Conservation (phyloP, 1,284 basidiomycete species). For the Cutaneotrichosporon sp. region DNA sequence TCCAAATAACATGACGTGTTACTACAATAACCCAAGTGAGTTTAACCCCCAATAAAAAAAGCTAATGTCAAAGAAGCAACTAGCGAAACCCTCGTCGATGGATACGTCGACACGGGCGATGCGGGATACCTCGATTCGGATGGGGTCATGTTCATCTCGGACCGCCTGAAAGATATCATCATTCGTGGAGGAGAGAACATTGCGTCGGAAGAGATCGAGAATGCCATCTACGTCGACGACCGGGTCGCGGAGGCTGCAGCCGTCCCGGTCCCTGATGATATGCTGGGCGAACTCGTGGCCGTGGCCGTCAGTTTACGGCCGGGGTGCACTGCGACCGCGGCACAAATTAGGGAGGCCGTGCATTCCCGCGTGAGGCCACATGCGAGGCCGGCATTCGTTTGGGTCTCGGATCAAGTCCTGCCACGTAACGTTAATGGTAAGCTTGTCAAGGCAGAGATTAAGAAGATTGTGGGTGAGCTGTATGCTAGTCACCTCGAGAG, state of each 20-base stretch:
- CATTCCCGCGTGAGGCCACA: constrained; percentile 16
- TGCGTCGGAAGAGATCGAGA: constrained; percentile 45
- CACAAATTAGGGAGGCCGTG: constrained; percentile 9
- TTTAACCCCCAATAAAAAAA: background rate
- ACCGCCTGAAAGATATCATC: constrained; percentile 45
- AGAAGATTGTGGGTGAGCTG: constrained; percentile 18
- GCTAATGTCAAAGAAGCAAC: constrained; percentile 33
- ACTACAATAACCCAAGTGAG: constrained; percentile 33
- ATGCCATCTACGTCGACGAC: constrained; percentile 38
- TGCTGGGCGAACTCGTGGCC: constrained; percentile 45
- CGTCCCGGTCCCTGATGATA: constrained; percentile 37
- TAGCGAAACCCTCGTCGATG: constrained; percentile 30
- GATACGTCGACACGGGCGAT: constrained; percentile 49
- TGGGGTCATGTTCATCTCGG: constrained; percentile 43
- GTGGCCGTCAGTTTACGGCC: constrained; percentile 35
- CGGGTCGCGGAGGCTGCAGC: constrained; percentile 41
- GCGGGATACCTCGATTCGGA: constrained; percentile 38
- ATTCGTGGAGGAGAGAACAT: constrained; percentile 51
- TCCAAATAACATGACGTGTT: constrained; percentile 47
- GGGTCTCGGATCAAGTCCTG: background rate
- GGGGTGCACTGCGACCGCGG: constrained; percentile 14
- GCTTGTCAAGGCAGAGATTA: constrained; percentile 19
- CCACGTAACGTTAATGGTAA: constrained; percentile 25
- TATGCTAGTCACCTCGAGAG: constrained; percentile 16
- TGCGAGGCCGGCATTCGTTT: constrained; percentile 19